phyloP scores from a whole-genome alignment of 2,329 filamentous ascomycete genomes.

The Stemphylium lycopersici region DNA sequence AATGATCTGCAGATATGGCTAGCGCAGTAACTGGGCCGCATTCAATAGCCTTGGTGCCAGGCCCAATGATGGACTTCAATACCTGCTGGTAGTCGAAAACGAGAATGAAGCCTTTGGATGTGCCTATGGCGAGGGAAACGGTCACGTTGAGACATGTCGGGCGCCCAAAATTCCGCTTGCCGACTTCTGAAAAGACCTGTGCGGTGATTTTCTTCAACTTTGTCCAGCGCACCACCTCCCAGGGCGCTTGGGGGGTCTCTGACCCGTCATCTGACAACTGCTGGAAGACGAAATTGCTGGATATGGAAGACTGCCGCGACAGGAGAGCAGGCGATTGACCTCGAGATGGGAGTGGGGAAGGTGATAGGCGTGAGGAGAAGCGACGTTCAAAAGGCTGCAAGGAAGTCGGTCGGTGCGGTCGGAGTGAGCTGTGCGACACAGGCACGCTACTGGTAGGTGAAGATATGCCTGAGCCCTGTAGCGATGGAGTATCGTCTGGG shows the following conservation, averaged over 20 bases:
- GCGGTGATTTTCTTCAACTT: conserved; percentile 86
- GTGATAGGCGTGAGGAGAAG: conserved; percentile 84
- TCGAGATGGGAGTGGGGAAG: conserved; percentile 66
- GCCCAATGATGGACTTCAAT: conserved; percentile 90
- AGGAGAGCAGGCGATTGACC: conserved; percentile 77
- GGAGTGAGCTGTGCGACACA: conserved; percentile 70
- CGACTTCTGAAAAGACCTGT: conserved; percentile 90
- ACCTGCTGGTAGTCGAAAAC: conserved; percentile 98
- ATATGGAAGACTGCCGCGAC: conserved; percentile 77
- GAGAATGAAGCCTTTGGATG: conserved; percentile 90
- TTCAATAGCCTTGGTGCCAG: conserved; percentile 91
- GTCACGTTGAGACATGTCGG: conserved; percentile 90
- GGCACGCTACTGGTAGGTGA: conserved; percentile 77
- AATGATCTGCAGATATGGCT: conserved; percentile 91
- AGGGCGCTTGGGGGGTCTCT: conserved; percentile 75
- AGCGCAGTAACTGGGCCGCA: conserved; percentile 86
- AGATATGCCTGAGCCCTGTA: conserved; percentile 67
- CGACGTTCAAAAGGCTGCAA: conserved; percentile 93
- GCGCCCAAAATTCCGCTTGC: conserved; percentile 88
- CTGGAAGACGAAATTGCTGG: conserved; percentile 69
- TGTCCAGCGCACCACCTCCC: conserved; percentile 98
- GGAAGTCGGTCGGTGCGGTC: conserved; percentile 77
- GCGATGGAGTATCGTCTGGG: conserved; percentile 82
- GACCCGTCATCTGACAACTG: conserved; percentile 59
- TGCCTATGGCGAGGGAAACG: conserved; percentile 86